phyloP scores from a whole-genome alignment of 129 eudicot species.

The Chrysanthemum makinoi region DNA sequence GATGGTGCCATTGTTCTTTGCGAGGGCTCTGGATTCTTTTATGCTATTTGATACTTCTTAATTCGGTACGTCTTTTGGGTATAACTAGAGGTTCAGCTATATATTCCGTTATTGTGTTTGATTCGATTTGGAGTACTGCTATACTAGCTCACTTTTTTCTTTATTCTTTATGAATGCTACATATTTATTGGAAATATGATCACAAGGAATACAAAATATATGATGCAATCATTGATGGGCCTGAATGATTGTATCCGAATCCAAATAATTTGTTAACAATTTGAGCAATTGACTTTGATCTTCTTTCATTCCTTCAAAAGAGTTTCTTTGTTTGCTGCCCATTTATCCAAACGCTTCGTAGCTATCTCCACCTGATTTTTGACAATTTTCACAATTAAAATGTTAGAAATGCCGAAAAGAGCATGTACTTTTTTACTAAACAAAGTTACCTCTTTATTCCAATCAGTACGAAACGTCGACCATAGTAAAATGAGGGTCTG shows the following conservation, averaged over 20 bases:
- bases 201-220: slow-evolving; percentile 7
- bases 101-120: too few species aligned
- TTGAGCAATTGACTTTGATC: slow-evolving; percentile 13
- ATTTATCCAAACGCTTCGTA: slow-evolving; percentile 51
- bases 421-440: neutral
- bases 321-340: slow-evolving; percentile 47
- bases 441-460: slow-evolving; percentile 67
- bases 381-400: neutral
- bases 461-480: slow-evolving; percentile 64
- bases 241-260: neutral
- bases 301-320: slow-evolving; percentile 28
- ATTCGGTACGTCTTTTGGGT: too few species aligned
- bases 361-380: slow-evolving; percentile 66
- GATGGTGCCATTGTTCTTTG: too few species aligned
- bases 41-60: too few species aligned
- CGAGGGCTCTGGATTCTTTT: too few species aligned
- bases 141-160: neutral
- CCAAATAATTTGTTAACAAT: neutral
- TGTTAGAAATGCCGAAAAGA: neutral
- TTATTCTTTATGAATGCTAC: neutral
- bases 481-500: slow-evolving; percentile 63
- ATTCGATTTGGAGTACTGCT: too few species aligned
- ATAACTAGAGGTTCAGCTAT: too few species aligned
- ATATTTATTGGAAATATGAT: neutral
- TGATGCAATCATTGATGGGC: slow-evolving; percentile 4